Evolutionary conservation across 768 basidiomycete genomes (phyloP).

Genomic region (Porphyrellus cyaneotinctus): DNA sequence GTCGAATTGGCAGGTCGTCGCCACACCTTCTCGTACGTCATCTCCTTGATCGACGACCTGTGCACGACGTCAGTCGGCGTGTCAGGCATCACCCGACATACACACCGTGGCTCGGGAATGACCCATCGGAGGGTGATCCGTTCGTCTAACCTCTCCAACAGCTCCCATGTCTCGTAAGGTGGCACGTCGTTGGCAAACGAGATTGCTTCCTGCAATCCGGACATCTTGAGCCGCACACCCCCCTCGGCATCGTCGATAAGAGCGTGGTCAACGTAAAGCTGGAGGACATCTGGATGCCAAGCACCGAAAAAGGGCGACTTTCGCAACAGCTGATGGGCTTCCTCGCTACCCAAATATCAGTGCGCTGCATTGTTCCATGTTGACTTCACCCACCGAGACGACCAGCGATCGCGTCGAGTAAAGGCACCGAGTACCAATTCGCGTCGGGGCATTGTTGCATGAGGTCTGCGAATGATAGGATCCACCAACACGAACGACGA

Average conservation of each 20-base stretch:
- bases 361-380: too few species aligned
- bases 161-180: conserved; percentile 25
- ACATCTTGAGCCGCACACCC: conserved; percentile 59
- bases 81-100: neutral
- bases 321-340: conserved; percentile 48
- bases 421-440: conserved; percentile 49
- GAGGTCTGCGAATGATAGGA: conserved; percentile 54
- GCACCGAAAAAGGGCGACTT: conserved; percentile 61
- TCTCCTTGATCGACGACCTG: conserved; percentile 15
- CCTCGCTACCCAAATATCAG: conserved; percentile 41
- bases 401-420: conserved; percentile 58
- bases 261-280: conserved; percentile 57
- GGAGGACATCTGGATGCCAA: conserved; percentile 66
- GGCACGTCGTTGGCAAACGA: conserved; percentile 48
- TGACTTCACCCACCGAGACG: conserved; percentile 43
- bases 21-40: conserved; percentile 25
- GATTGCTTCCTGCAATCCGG: conserved; percentile 59
- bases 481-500: conserved; percentile 71
- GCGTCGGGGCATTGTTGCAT: too few species aligned
- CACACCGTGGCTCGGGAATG: conserved; percentile 22
- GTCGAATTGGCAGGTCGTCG: conserved; percentile 29
- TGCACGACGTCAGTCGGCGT: neutral
- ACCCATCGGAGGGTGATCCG: conserved; percentile 29
- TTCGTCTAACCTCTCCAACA: conserved; percentile 25
- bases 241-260: conserved; percentile 36